Base-by-base conservation (phyloP, 1,284 basidiomycete genomes). In the Heterobasidion occidentale region DNA sequence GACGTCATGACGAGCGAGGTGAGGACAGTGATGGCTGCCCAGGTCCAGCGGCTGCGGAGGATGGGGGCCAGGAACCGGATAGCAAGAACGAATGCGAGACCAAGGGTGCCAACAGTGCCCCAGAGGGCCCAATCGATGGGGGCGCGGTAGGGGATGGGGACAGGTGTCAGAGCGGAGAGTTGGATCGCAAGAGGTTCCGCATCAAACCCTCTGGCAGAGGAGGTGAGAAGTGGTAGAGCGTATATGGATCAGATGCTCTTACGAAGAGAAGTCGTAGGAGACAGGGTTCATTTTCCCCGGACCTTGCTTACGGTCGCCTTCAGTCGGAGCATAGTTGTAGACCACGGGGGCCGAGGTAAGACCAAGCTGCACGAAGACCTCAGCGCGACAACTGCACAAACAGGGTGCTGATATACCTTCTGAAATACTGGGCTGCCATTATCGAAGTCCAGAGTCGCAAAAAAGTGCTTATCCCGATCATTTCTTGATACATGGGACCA, bases 401-500 rank as follows among this genome's bases (percentile, higher is more conserved):
- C 3, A 42, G 38, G n/a, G 11, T 5, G 38, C 11, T 11, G 7
- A n/a, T 71, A 53, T 59, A 91, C 92, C 75, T 84, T 85, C 72
- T 90, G 84, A 73, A 94, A 98, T 42, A 93, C 77, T 3, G 74
- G 71, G 56, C 83, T 79, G 2, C 82, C 86, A 46, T 90, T 78
- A 61, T 88, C 81, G 67, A 96, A 97, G 70, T 98, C 94, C 42
- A 93, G 73, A n/a, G 84, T 86, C 12, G 85, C 94, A 66, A 97
- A 98, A 79, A 97, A 94, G 70, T 96, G 92, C 58, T 78, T 73
- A 68, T 92, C 78, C 47, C 88, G 80, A 38, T 86, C 72, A n/a
- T 74, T 74, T 55, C 76, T 67, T 12, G 88, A 72, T 17, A 79
- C 78, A 34, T 75, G 77, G 6, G 78, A 68, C 94, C 94, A 97